Evolutionary conservation across 306 rosid species (phyloP).

Genomic region (Delonix regia): DNA sequence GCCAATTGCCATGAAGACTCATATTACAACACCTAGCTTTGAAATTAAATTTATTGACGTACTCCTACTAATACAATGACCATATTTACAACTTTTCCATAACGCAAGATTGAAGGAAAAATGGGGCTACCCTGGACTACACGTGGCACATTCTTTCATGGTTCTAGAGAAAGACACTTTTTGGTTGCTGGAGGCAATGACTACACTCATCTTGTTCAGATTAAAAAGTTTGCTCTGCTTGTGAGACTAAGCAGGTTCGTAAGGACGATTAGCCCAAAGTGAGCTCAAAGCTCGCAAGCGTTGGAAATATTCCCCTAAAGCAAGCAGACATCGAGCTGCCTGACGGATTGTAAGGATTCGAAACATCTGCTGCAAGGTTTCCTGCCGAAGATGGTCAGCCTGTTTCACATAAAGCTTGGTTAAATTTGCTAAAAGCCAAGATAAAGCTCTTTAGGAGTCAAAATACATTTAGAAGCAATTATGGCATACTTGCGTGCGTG

Average conservation of each 20-base stretch:
- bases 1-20: conserved; percentile 22
- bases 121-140: conserved; percentile 33
- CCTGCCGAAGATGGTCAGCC: conserved; percentile 90
- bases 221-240: conserved; percentile 28
- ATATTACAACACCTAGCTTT: conserved; percentile 9
- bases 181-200: not conserved
- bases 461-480: not conserved
- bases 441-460: not conserved
- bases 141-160: conserved; percentile 21
- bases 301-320: conserved; percentile 81
- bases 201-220: conserved; percentile 25
- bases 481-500: not conserved
- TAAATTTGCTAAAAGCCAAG: not conserved
- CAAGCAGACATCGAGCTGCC: conserved; percentile 72
- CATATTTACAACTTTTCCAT: conserved; percentile 57
- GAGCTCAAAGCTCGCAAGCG: conserved; percentile 81
- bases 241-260: conserved; percentile 55
- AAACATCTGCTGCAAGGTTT: conserved; percentile 74
- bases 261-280: conserved; percentile 69
- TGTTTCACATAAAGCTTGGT: conserved; percentile 40
- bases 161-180: conserved; percentile 10
- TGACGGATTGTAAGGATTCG: conserved; percentile 75
- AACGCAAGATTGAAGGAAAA: conserved; percentile 44
- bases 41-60: conserved; percentile 7
- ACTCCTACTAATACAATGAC: conserved; percentile 36